Conservation (phyloP, 768 basidiomycete species). For the Lentinula lateritia region DNA sequence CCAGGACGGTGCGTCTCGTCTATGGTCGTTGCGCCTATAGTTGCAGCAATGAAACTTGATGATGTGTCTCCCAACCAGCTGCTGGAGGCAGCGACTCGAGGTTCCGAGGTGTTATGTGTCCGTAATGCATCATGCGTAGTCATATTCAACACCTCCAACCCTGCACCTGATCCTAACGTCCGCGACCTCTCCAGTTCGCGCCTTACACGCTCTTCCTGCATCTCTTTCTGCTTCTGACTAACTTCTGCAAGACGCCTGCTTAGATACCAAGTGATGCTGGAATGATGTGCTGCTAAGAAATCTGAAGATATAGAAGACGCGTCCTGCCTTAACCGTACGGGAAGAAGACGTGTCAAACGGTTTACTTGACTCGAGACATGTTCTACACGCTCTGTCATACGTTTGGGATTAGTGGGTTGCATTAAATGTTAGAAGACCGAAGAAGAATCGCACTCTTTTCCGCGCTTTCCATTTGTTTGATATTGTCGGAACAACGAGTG, state of each 20-base stretch:
- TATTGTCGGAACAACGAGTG: slow-evolving; percentile 78
- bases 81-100: slow-evolving; percentile 26
- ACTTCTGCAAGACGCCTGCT: slow-evolving; percentile 74
- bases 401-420: slow-evolving; percentile 11
- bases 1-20: slow-evolving; percentile 18
- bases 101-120: slow-evolving; percentile 12
- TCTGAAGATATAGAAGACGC: slow-evolving; percentile 50
- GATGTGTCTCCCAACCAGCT: slow-evolving; percentile 62
- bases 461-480: slow-evolving; percentile 80
- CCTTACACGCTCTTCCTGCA: slow-evolving; percentile 92
- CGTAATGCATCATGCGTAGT: slow-evolving; percentile 21
- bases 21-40: slow-evolving; percentile 44
- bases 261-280: slow-evolving; percentile 91
- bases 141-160: slow-evolving; percentile 52
- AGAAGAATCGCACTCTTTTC: slow-evolving; percentile 71
- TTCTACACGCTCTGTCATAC: slow-evolving; percentile 54
- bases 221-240: slow-evolving; percentile 73
- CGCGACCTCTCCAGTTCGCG: slow-evolving; percentile 80
- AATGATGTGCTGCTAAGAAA: slow-evolving; percentile 85
- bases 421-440: slow-evolving; percentile 12
- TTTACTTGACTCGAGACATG: slow-evolving; percentile 59
- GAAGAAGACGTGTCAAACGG: slow-evolving; percentile 65
- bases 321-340: slow-evolving; percentile 61
- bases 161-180: slow-evolving; percentile 78
- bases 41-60: slow-evolving; percentile 53